Percentiles rank a stretch among this genome's conserved stretches.
Conservation (phyloP, 768 basidiomycete species). For the Pulveroboletus sp. region DNA sequence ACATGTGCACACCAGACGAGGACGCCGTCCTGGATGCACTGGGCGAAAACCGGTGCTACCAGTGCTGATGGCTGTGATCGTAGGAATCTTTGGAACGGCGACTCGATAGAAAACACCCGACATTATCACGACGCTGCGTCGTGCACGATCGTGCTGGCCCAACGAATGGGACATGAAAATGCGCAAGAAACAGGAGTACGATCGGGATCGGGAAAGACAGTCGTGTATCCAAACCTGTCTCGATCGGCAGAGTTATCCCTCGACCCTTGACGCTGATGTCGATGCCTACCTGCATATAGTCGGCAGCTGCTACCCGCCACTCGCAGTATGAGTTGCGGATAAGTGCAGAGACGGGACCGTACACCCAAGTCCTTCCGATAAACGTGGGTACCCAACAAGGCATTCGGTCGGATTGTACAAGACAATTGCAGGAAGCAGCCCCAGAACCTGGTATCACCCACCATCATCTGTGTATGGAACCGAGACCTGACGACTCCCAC, state of each 20-base stretch:
- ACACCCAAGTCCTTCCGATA: neutral
- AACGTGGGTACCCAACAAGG: neutral
- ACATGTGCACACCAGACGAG: neutral
- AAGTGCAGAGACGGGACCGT: neutral
- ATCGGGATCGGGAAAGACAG: conserved; percentile 3
- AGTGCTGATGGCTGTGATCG: conserved; percentile 1
- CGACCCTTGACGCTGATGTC: conserved; percentile 7
- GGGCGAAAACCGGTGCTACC: neutral
- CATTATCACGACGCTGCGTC: conserved; percentile 1
- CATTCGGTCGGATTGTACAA: neutral
- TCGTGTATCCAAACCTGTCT: conserved; percentile 2
- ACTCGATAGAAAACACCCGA: conserved; percentile 1
- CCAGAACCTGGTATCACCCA: neutral
- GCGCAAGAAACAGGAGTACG: neutral
- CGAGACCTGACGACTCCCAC: neutral
- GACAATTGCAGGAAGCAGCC: neutral
- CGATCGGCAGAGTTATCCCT: conserved; percentile 6
- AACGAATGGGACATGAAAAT: neutral
- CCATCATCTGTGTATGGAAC: neutral
- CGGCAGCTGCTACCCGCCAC: neutral
- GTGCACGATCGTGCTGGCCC: neutral
- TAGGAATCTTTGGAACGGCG: conserved; percentile 5
- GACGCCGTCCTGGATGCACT: neutral
- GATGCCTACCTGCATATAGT: conserved; percentile 4
- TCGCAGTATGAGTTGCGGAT: neutral